Evolutionary conservation across 495 filamentous ascomycete genomes (phyloP).

Genomic region (Oleoguttula mirabilis): DNA sequence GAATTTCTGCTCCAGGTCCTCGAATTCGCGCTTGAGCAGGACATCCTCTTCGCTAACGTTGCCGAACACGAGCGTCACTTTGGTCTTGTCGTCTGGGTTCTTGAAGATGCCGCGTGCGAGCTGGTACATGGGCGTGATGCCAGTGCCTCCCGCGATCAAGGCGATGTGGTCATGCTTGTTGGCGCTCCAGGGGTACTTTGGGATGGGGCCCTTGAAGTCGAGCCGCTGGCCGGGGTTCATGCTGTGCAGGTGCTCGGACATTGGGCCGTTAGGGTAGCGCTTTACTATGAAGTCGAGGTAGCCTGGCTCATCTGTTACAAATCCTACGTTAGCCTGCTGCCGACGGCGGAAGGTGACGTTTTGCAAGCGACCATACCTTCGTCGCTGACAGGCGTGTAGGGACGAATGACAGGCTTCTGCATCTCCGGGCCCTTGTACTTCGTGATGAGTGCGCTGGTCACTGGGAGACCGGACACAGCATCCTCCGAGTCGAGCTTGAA

Average conservation of each 20-base stretch:
- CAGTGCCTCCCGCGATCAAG: slow-evolving; percentile 89
- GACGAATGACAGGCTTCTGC: slow-evolving; percentile 74
- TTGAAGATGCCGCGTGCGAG: slow-evolving; percentile 75
- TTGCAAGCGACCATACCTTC: slow-evolving; percentile 46
- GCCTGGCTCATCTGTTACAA: slow-evolving; percentile 51
- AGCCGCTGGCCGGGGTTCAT: slow-evolving; percentile 69
- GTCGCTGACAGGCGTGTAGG: slow-evolving; percentile 85
- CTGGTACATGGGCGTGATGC: slow-evolving; percentile 92
- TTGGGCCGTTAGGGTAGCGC: slow-evolving; percentile 75
- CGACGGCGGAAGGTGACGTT: background rate
- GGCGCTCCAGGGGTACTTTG: slow-evolving; percentile 79
- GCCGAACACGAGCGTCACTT: slow-evolving; percentile 87
- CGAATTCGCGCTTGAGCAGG: slow-evolving; percentile 70
- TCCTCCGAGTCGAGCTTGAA: slow-evolving; percentile 77
- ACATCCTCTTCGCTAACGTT: slow-evolving; percentile 81
- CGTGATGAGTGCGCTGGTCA: slow-evolving; percentile 77
- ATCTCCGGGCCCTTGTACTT: slow-evolving; percentile 68
- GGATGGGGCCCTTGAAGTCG: slow-evolving; percentile 85
- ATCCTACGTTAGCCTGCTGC: background rate
- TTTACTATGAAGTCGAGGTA: slow-evolving; percentile 86
- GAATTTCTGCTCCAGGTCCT: slow-evolving; percentile 77
- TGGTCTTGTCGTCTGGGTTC: slow-evolving; percentile 91
- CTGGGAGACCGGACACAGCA: slow-evolving; percentile 62
- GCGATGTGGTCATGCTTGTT: slow-evolving; percentile 94
- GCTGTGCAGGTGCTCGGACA: slow-evolving; percentile 78